Conservation (phyloP, 495 filamentous ascomycete genomes). For the Thermochaetoides thermophila region DNA sequence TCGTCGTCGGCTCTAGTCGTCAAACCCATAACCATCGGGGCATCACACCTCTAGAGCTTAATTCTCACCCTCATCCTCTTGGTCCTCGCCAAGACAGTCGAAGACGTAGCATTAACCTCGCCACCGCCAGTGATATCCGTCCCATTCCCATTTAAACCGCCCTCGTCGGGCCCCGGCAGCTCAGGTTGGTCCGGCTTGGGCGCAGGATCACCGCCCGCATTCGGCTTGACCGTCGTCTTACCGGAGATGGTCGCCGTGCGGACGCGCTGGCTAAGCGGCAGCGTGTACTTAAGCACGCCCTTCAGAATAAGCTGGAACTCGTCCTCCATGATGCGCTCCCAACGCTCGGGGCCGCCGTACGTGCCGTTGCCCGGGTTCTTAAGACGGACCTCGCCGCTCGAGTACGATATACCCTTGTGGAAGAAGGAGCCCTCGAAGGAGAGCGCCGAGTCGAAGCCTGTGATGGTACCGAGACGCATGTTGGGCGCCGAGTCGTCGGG, state of each 20-base stretch:
- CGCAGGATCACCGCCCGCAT: slow-evolving; percentile 31
- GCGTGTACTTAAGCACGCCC: slow-evolving; percentile 74
- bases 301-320: slow-evolving; percentile 85
- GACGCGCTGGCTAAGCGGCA: slow-evolving; percentile 62
- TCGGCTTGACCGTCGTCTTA: slow-evolving; percentile 34
- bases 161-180: too few species aligned
- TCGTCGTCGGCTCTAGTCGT: too few species aligned
- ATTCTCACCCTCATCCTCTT: too few species aligned
- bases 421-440: slow-evolving; percentile 81
- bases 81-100: too few species aligned
- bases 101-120: too few species aligned
- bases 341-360: slow-evolving; percentile 69
- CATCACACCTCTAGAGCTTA: too few species aligned
- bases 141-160: too few species aligned
- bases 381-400: slow-evolving; percentile 70
- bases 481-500: slow-evolving; percentile 49
- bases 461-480: slow-evolving; percentile 80
- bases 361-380: slow-evolving; percentile 78
- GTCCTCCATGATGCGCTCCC: slow-evolving; percentile 81
- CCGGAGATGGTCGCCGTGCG: slow-evolving; percentile 38
- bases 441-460: slow-evolving; percentile 71
- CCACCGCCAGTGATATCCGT: too few species aligned
- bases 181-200: too few species aligned
- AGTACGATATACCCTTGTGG: slow-evolving; percentile 45
- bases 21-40: too few species aligned